Base-by-base conservation (phyloP, 805 yeast species). In the Wickerhamiella azyma region DNA sequence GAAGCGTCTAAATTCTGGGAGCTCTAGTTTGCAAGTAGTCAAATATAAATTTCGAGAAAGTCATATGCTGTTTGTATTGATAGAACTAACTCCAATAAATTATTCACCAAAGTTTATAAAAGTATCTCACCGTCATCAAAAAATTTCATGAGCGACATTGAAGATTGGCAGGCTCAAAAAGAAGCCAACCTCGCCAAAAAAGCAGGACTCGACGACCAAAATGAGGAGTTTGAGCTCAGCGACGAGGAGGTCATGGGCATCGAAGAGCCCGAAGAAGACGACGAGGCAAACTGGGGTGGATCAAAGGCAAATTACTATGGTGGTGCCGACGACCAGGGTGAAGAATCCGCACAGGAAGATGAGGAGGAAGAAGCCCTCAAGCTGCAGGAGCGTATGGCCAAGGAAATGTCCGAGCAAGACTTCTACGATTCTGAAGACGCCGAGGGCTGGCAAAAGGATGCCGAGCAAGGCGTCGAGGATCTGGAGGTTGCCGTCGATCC, bases 341-440 rank as follows among this genome's bases (percentile, higher is more conserved):
- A 83, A 52, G 89, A 80, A 28, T 94, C 77, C 45, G 79, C 77
- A 28, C 82, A 85, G 5, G 78, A 76, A 51, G 78, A 75, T 51
- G 79, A 86, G 64, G 92, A 89, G 48, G 78, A 76, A 55, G 96
- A 92, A 64, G 97, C 97, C 0, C 58, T 84, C 41, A 77, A 85
- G 58, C 77, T 85, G 53, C 96, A 88, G 64, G 82, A 81, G 66
- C 72, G 75, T 53, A 86, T 86, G 60, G 64, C 85, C 48, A 76
- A 76, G 53, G 94, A 81, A 39, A 68, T 88, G 54, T 75, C 75
- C 42, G 79, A 83, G 74, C 79, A 68, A 26, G 88, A 80, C 60
- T 80, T 72, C 58, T 64, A 81, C 53, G 94, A 77, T 40, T 78
- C 81, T 73, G 83, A 72, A 24, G 92, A 81, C 60, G 70, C 76